phyloP scores from a whole-genome alignment of 1,284 basidiomycete species.

The Sporisorium sorghi region DNA sequence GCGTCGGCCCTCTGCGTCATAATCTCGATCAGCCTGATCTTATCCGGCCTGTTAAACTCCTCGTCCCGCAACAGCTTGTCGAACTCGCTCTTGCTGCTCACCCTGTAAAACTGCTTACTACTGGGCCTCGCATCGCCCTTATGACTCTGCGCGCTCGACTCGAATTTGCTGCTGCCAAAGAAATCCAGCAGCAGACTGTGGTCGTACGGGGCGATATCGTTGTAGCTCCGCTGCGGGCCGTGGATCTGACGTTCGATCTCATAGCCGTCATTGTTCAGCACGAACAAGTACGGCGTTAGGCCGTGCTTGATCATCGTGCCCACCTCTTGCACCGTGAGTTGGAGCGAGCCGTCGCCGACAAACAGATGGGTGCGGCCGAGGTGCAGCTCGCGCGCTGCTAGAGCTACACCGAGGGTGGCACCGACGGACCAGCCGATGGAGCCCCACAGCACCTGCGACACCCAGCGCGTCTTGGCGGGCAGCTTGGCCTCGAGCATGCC shows the following conservation, averaged over 20 bases:
- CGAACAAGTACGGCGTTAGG: slow-evolving; percentile 82
- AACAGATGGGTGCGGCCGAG: slow-evolving; percentile 80
- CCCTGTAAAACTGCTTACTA: slow-evolving; percentile 76
- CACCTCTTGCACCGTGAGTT: slow-evolving; percentile 73
- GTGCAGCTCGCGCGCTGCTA: slow-evolving; percentile 79
- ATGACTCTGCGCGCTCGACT: slow-evolving; percentile 42
- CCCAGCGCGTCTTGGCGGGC: slow-evolving; percentile 61
- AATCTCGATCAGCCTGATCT: slow-evolving; percentile 83
- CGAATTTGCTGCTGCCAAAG: slow-evolving; percentile 37
- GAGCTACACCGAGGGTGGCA: slow-evolving; percentile 76
- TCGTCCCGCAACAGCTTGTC: slow-evolving; percentile 75
- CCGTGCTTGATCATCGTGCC: slow-evolving; percentile 80
- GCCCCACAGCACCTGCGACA: slow-evolving; percentile 78
- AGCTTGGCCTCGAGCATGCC: slow-evolving; percentile 48
- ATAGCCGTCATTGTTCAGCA: slow-evolving; percentile 85
- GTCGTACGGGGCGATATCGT: slow-evolving; percentile 57
- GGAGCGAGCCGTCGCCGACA: slow-evolving; percentile 76
- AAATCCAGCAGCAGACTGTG: slow-evolving; percentile 54
- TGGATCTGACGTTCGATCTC: slow-evolving; percentile 83
- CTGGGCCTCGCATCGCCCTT: slow-evolving; percentile 72
- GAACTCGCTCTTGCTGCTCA: slow-evolving; percentile 77
- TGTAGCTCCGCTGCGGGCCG: slow-evolving; percentile 73
- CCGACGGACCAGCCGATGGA: slow-evolving; percentile 89
- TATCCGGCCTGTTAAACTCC: slow-evolving; percentile 75
- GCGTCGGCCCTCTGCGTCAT: slow-evolving; percentile 81